Base-by-base conservation (phyloP, 345 rosid genomes). In the Citrus cavaleriei region DNA sequence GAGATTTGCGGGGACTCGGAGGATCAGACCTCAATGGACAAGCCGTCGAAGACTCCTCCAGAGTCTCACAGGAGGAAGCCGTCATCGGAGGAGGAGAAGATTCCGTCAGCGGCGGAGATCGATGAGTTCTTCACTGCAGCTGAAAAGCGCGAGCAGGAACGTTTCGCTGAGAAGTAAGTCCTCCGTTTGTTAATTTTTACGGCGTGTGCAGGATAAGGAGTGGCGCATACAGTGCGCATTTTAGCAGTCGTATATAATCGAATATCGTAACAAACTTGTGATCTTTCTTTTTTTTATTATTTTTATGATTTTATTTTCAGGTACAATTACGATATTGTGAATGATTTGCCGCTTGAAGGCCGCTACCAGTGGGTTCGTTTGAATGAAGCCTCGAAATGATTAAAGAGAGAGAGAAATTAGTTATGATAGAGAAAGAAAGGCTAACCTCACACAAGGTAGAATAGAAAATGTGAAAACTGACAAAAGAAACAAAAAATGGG, bases 51-150 rank as follows among this genome's bases (percentile, higher is more conserved):
- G 25, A 28, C 38, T 22, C 42, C 77, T 37, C 25, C 65, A 32
- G 66, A n/a, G 65, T 22, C 21, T 67, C 54, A 18, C 58, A 25
- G 74, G 57, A 76, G 54, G 62, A 51, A 40, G 2, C 57, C 76
- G 10, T 49, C 75, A 14, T 57, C 42, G 32, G 55, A 60, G 77
- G 72, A 54, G 63, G 72, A 35, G 72, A 72, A 72, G 74, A 68
- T 32, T 54, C 91, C 87, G 59, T 60, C 84, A 9, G 72, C 68
- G 77, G 82, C n/a, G 27, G 92, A 88, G 87, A 83, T 91, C 86
- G 88, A 89, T 16, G 87, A 86, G 74, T 86, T 91, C 80, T 89
- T 91, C 77, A 28, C 78, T 21, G 87, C 42, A n/a, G 88, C 90
- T 7, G 94, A 88, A 87, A 82, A 77, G 82, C 46, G 69, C 42